These are phyloP conservation scores for Nemania sp. DNA, from an alignment of 2,329 filamentous ascomycete species.

Conservation along the genomic window DNA sequence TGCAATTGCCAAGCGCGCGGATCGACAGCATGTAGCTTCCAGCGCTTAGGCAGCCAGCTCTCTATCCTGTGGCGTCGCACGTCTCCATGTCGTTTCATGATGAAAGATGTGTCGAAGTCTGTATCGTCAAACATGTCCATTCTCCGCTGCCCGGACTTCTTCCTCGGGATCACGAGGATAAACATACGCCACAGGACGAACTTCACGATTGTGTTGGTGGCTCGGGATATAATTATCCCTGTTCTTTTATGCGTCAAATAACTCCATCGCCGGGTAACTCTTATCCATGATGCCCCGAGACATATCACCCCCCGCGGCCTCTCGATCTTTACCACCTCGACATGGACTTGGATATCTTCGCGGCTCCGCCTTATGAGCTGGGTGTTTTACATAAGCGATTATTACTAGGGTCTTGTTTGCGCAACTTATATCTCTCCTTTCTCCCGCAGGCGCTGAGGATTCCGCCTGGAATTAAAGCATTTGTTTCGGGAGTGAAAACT, in stretches of 20 bases:
- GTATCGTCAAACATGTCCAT: no score
- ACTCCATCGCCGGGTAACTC: not conserved
- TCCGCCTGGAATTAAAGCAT: not conserved
- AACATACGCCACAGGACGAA: not conserved
- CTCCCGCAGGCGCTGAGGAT: not conserved
- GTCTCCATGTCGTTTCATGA: not conserved
- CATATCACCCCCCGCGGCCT: not conserved
- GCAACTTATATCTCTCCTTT: not conserved
- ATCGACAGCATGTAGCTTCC: slow-evolving; percentile 56
- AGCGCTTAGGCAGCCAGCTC: not conserved
- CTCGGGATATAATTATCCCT: not conserved
- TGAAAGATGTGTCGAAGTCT: no score
- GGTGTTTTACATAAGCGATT: not conserved
- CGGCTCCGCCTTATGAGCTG: not conserved
- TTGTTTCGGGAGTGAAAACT: not conserved
- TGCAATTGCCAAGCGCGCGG: slow-evolving; percentile 63
- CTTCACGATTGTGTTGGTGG: not conserved
- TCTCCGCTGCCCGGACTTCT: not conserved
- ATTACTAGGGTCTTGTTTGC: not conserved
- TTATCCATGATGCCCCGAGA: not conserved
- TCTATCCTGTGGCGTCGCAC: not conserved
- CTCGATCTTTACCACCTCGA: not conserved
- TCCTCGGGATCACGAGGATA: not conserved
- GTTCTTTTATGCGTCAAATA: not conserved
- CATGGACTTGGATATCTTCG: no score